Conservation (phyloP, 768 basidiomycete genomes). For the Boletus fagicola region DNA sequence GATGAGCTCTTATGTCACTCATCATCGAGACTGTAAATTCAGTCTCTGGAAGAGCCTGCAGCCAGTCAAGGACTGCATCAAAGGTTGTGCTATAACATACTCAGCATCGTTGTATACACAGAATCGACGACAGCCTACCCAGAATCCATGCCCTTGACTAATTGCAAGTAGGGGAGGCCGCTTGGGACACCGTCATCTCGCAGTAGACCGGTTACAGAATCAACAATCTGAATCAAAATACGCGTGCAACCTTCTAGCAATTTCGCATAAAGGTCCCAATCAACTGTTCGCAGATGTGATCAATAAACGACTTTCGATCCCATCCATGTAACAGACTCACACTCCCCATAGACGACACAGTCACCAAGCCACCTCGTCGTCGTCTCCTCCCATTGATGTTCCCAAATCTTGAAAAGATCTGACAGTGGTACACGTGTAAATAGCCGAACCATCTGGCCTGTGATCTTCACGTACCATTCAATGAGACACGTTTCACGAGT, state of each 20-base stretch:
- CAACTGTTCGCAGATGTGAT: slow-evolving; percentile 38
- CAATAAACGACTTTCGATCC: background rate
- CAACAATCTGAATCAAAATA: slow-evolving; percentile 41
- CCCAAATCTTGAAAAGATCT: slow-evolving; percentile 30
- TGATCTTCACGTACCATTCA: slow-evolving; percentile 44
- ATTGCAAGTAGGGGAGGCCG: slow-evolving; percentile 38
- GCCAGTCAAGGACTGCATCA: slow-evolving; percentile 25
- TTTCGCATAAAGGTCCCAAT: slow-evolving; percentile 54
- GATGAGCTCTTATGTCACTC: slow-evolving; percentile 27
- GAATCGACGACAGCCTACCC: slow-evolving; percentile 33
- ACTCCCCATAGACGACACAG: slow-evolving; percentile 38
- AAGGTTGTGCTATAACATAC: slow-evolving; percentile 22
- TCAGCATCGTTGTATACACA: background rate
- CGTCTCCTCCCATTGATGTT: slow-evolving; percentile 24
- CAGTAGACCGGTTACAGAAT: slow-evolving; percentile 32
- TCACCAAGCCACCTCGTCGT: slow-evolving; percentile 21
- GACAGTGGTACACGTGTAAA: background rate
- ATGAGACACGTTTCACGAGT: slow-evolving; percentile 45
- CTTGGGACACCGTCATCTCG: slow-evolving; percentile 21
- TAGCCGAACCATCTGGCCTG: background rate
- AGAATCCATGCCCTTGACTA: slow-evolving; percentile 36
- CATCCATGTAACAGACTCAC: slow-evolving; percentile 36
- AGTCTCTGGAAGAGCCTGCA: slow-evolving; percentile 23
- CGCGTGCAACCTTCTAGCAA: slow-evolving; percentile 41
- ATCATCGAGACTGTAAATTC: slow-evolving; percentile 14